Evolutionary conservation across 2,329 filamentous ascomycete species (phyloP), one percentile per base, ranked within the genome.

Genomic region (Ceratocystis cacaofunesta): DNA sequence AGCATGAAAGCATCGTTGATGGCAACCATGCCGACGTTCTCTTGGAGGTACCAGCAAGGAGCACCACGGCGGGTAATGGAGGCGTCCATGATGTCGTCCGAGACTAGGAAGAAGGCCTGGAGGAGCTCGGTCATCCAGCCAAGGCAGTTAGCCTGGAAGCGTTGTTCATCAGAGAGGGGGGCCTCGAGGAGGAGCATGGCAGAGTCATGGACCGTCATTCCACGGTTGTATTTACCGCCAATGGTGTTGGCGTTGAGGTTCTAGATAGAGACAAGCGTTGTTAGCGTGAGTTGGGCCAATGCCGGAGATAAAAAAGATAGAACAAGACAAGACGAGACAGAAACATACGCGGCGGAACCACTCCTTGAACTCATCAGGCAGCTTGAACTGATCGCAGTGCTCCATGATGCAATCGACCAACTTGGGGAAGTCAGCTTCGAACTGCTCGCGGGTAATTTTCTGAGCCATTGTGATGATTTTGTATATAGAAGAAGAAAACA

Each of bases 1-100:
- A 99, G 88, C 85, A 97, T 86, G 81, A 97, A 96, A 69, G 92
- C 85, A 75, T 99, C 94, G 82, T 99, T 99, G 83, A 99, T 96
- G 74, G 94, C 92, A 70, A 96, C 83, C 86, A 95, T 92, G 75
- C 92, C 92, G 52, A 99, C 92, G 61, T 87, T 85, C 41, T 89
- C 85, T 70, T 90, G 87, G 68, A 88, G 87, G 79, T 97, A 99
- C 94, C 94, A 99, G 81, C 94, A 99, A 52, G 94, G 92, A 77
- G 88, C 85, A 69, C 92, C 92, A 70, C 94, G 90, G 68, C 94
- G 91, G 66, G 94, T 99, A 76, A 96, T 94, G 76, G 89, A 95
- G 72, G 83, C 78, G 79, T 99, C 94, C 94, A 99, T 99, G 73
- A 99, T 96, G 76, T 99, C 94, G 78, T 99, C 94, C 57, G 90